Evolutionary conservation across 164 flowering plant species (phyloP).

Genomic region (Aristolochia fimbriata): DNA sequence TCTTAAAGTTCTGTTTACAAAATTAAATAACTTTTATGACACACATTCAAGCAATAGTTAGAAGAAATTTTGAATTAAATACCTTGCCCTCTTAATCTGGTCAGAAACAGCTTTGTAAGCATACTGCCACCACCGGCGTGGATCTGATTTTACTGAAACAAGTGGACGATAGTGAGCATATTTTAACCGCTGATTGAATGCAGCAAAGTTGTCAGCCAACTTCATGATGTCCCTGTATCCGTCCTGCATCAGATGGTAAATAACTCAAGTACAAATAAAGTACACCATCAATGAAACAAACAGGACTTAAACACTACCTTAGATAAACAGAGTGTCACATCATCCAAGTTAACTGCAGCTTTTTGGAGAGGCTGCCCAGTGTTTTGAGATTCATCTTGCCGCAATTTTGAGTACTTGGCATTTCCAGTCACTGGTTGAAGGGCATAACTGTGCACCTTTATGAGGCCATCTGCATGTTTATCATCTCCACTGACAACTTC

Average conservation of each 20-base stretch:
- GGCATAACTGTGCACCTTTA: slow-evolving; percentile 52
- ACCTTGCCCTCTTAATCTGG: slow-evolving; percentile 85
- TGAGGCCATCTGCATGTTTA: slow-evolving; percentile 26
- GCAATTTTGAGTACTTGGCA: slow-evolving; percentile 75
- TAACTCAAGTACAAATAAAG: slow-evolving; percentile 1
- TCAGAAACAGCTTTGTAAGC: slow-evolving; percentile 69
- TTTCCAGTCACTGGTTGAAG: slow-evolving; percentile 88
- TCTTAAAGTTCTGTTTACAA: no score
- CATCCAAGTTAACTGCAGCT: slow-evolving; percentile 79
- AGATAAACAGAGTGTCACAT: slow-evolving; percentile 84
- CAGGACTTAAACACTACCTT: slow-evolving; percentile 38
- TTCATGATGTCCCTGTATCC: slow-evolving; percentile 78
- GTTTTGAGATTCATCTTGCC: slow-evolving; percentile 31
- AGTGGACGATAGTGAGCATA: slow-evolving; percentile 89
- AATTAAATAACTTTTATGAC: background rate
- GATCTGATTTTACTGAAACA: slow-evolving; percentile 59
- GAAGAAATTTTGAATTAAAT: slow-evolving; percentile 2
- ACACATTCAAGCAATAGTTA: background rate
- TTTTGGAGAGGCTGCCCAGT: slow-evolving; percentile 57
- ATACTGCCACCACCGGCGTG: slow-evolving; percentile 91
- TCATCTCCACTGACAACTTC: slow-evolving; percentile 55
- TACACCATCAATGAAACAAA: slow-evolving; percentile 1
- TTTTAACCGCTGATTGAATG: slow-evolving; percentile 77
- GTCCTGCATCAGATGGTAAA: slow-evolving; percentile 39
- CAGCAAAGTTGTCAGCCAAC: slow-evolving; percentile 84